Conservation (phyloP, 352 stramenopile species). For the Thalassiosira oceanica region DNA sequence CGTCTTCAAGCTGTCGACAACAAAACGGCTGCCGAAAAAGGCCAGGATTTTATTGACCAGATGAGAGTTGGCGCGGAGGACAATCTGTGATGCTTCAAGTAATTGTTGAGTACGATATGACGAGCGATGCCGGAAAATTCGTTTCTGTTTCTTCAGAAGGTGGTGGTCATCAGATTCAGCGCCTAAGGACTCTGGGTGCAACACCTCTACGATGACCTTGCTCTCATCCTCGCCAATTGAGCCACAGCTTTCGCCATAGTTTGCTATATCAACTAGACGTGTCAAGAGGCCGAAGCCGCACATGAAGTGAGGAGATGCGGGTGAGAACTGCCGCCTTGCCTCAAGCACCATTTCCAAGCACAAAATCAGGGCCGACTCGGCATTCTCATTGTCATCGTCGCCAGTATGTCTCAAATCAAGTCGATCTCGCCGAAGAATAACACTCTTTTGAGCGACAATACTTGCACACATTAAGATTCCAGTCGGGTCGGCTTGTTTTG, state of each 20-base stretch:
- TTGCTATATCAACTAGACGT: slow-evolving; percentile 29
- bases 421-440: slow-evolving; percentile 37
- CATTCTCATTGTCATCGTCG: slow-evolving; percentile 10
- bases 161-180: slow-evolving; percentile 46
- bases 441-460: slow-evolving; percentile 45
- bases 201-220: slow-evolving; percentile 35
- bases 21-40: slow-evolving; percentile 46
- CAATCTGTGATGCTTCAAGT: slow-evolving; percentile 20
- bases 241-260: slow-evolving; percentile 35
- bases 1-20: slow-evolving; percentile 47
- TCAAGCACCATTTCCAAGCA: slow-evolving; percentile 47
- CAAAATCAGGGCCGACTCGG: slow-evolving; percentile 48
- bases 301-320: slow-evolving; percentile 50
- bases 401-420: slow-evolving; percentile 15
- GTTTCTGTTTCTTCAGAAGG: slow-evolving; percentile 39
- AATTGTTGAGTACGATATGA: slow-evolving; percentile 42
- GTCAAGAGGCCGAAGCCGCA: slow-evolving; percentile 33
- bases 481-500: slow-evolving; percentile 35
- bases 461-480: slow-evolving; percentile 34
- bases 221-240: slow-evolving; percentile 34
- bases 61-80: slow-evolving; percentile 38
- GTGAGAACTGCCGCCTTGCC: slow-evolving; percentile 24
- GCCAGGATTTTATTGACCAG: slow-evolving; percentile 38
- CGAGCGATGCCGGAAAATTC: slow-evolving; percentile 34
- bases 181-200: slow-evolving; percentile 44